phyloP scores from a whole-genome alignment of 768 basidiomycete genomes.

The Russula olivacea region DNA sequence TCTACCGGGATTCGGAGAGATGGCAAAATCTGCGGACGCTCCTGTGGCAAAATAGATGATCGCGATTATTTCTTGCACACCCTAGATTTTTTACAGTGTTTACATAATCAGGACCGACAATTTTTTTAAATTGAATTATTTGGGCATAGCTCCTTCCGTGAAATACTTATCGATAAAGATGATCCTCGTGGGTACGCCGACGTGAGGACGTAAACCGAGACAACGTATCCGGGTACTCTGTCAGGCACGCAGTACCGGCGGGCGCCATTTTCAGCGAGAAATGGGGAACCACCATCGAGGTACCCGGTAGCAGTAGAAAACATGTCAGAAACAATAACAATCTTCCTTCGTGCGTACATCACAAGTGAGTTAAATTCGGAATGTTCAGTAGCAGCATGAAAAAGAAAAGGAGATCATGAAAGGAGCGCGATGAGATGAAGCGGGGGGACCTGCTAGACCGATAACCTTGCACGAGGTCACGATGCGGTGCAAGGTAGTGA shows the following conservation, averaged over 20 bases:
- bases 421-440: constrained; percentile 25
- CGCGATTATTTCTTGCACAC: not conserved
- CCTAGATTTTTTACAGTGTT: constrained; percentile 8
- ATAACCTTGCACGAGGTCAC: constrained; percentile 15
- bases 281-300: constrained; percentile 10
- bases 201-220: constrained; percentile 13
- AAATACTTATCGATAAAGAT: constrained; percentile 25
- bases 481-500: constrained; percentile 34
- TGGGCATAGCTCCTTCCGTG: not conserved
- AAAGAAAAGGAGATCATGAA: constrained; percentile 23
- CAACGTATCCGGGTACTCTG: constrained; percentile 18
- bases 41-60: constrained; percentile 78
- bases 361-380: constrained; percentile 26
- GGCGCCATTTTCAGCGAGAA: constrained; percentile 12
- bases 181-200: constrained; percentile 15
- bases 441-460: constrained; percentile 16
- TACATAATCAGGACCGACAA: constrained; percentile 4
- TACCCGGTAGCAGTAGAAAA: constrained; percentile 15
- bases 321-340: constrained; percentile 23
- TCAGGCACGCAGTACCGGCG: constrained; percentile 8
- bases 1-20: constrained; percentile 87
- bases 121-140: not conserved
- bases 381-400: constrained; percentile 26
- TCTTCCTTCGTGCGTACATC: constrained; percentile 28
- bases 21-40: constrained; percentile 82